Conservation (phyloP, 2,329 filamentous ascomycete species). For the Fusarium praegraminearum region DNA sequence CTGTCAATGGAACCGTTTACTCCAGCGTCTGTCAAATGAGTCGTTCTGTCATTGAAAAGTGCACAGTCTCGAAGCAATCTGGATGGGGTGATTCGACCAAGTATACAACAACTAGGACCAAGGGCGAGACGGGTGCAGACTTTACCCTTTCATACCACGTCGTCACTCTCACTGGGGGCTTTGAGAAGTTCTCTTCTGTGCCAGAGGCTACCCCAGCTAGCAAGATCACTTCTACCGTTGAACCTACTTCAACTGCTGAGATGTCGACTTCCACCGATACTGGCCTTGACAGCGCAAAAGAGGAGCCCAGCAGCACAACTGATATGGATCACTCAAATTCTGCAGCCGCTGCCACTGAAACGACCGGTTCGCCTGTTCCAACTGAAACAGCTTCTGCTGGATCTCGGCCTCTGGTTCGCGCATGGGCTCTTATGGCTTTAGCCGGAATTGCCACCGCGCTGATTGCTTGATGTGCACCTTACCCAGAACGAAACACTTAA, state of each 20-base stretch:
- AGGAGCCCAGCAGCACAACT: not conserved
- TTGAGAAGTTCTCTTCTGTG: not conserved
- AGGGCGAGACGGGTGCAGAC: constrained; percentile 15
- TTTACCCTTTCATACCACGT: constrained; percentile 10
- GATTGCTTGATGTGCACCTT: not conserved
- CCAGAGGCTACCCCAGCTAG: not conserved
- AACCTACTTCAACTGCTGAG: not conserved
- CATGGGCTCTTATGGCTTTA: not conserved
- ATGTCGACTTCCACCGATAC: not conserved
- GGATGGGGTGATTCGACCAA: not conserved
- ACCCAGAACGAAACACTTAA: not conserved
- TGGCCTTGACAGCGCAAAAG: not conserved
- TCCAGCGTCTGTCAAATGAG: constrained; percentile 22
- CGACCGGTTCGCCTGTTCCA: not conserved
- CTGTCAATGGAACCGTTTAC: constrained; percentile 13
- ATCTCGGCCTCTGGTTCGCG: not conserved
- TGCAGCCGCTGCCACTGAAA: not conserved
- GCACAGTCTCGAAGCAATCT: not conserved
- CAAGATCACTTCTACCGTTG: not conserved
- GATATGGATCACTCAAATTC: not conserved
- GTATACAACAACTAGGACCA: constrained; percentile 9
- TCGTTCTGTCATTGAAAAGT: constrained; percentile 5
- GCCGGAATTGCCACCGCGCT: not conserved
- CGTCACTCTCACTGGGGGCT: constrained; percentile 10
- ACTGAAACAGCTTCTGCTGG: constrained; percentile 3